Evolutionary conservation across 257 asterid genomes (phyloP).

Genomic region (Phtheirospermum japonicum): DNA sequence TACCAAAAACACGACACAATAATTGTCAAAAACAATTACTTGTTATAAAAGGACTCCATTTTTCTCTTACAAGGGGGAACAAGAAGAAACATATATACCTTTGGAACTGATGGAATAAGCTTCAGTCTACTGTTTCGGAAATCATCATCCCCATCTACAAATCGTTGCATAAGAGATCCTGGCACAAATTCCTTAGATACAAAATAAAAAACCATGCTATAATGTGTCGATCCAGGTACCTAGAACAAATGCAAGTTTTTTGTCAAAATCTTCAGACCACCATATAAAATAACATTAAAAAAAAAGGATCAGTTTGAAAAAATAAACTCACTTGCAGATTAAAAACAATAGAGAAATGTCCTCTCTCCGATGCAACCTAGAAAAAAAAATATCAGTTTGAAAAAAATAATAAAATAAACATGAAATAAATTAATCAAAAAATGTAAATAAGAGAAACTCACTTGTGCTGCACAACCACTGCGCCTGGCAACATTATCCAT

Average conservation of each 20-base stretch:
- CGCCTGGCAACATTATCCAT: constrained; percentile 92
- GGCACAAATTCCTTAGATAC: constrained; percentile 54
- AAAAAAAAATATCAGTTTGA: constrained; percentile 20
- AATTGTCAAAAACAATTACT: not conserved
- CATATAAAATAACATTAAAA: constrained; percentile 23
- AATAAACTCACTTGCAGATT: constrained; percentile 82
- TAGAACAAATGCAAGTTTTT: constrained; percentile 27
- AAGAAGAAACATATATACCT: constrained; percentile 45
- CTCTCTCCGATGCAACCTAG: constrained; percentile 89
- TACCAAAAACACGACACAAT: too few species aligned
- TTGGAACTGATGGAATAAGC: constrained; percentile 96
- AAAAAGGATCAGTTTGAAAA: constrained; percentile 5
- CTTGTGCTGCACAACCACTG: constrained; percentile 95
- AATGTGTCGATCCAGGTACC: constrained; percentile 94
- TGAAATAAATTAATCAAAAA: constrained; percentile 8
- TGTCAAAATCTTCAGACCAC: constrained; percentile 14
- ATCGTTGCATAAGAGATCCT: constrained; percentile 84
- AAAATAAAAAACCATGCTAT: constrained; percentile 91
- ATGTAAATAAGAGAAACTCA: constrained; percentile 28
- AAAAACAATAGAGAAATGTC: constrained; percentile 69
- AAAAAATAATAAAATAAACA: constrained; percentile 5
- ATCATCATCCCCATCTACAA: constrained; percentile 95
- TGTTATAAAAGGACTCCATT: not conserved
- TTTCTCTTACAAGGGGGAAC: not conserved
- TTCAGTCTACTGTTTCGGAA: constrained; percentile 89